Base-by-base conservation (phyloP, 495 filamentous ascomycete genomes). In the Penicillium malachiteum region DNA sequence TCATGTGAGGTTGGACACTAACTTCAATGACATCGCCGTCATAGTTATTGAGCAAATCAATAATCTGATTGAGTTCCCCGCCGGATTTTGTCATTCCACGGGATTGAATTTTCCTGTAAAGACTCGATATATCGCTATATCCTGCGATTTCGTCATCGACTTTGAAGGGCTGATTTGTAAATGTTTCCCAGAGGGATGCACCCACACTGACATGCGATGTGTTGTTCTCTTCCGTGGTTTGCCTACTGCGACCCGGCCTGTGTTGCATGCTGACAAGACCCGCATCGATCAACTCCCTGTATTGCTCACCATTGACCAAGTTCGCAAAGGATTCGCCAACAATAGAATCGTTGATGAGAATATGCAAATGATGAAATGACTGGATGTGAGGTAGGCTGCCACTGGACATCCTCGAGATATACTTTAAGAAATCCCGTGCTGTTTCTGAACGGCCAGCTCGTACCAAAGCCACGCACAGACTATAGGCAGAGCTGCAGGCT, bases 1-100 rank as follows among this genome's bases (percentile, higher is more conserved):
- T 44, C 58, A 54, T 5, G 40, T 57, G n/a, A 17, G 32, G 40
- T 34, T 46, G 26, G 12, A 30, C 51, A 5, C 4, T 35, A 5
- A 58, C 30, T 39, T 37, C 1, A 3, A 57, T 39, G 0, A 42
- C 30, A 34, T 47, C 44, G 6, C 74, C 71, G 38, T 71, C 71
- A 32, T 65, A 51, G 8, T 78, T 69, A 50, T 72, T 60, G n/a
- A 78, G 58, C 21, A 69, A 34, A 11, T 71, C 56, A 9, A 55
- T 58, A 40, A 76, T 62, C 11, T 48, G 48, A 5, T 56, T 56
- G 11, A 75, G 57, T 13, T 71, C 60, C 3, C 49, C 32, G 21
- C 31, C 37, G 11, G 68, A 76, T 18, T 63, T 69, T 12, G 73
- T 74, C 39, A 63, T 68, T n/a, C 73, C 71, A 39, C 61, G 57